These are phyloP conservation scores for Saraca asoca DNA, from an alignment of 331 rosid species.

Conservation along the genomic window DNA sequence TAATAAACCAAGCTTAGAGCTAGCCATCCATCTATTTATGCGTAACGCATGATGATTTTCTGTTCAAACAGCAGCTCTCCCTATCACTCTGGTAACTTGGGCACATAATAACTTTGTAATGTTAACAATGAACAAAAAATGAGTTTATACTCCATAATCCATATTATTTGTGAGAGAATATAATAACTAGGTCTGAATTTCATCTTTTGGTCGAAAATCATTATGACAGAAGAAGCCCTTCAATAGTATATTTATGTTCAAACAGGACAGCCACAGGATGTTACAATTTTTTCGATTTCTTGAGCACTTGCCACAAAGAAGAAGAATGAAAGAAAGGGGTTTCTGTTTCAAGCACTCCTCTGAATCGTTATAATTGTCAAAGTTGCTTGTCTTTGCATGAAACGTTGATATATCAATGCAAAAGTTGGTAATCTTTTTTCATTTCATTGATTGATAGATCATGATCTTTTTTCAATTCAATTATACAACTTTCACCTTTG, in stretches of 20 bases:
- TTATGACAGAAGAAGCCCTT: conserved; percentile 28
- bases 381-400: conserved; percentile 51
- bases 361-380: conserved; percentile 42
- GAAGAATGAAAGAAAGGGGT: conserved; percentile 18
- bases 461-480: conserved; percentile 64
- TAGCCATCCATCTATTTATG: too few species aligned
- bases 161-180: background rate
- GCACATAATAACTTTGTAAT: too few species aligned
- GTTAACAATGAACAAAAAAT: background rate
- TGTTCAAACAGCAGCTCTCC: too few species aligned
- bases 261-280: conserved; percentile 21
- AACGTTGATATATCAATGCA: background rate
- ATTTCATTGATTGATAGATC: conserved; percentile 78
- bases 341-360: conserved; percentile 41
- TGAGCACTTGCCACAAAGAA: conserved; percentile 13
- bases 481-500: conserved; percentile 38
- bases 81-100: too few species aligned
- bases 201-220: conserved; percentile 35
- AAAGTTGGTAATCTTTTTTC: conserved; percentile 50
- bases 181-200: background rate
- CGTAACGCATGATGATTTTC: too few species aligned
- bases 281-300: background rate
- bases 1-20: too few species aligned
- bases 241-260: conserved; percentile 18
- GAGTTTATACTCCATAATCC: background rate